Evolutionary conservation across 2,329 filamentous ascomycete genomes (phyloP), one percentile per base, ranked within the genome.

Genomic region (Talaromyces verruculosus): DNA sequence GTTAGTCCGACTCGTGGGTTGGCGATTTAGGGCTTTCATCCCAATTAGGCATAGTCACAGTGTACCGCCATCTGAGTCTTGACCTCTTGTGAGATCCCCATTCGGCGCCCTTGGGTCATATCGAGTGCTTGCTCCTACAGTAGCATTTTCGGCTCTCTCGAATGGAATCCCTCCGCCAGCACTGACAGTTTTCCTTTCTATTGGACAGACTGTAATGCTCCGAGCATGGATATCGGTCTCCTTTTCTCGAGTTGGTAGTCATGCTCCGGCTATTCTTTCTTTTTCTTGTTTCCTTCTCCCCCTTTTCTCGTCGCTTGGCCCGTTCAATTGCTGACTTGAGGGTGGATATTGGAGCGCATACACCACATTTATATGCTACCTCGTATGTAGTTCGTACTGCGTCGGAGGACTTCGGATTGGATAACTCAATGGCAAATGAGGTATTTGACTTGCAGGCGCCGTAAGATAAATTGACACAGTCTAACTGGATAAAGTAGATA

Each of bases 401-500:
- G 11, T 33, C 55, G 55, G 55, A 28, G 35, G n/a, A 59, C 55
- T 43, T 39, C 33, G 55, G 55, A 39, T 59, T 19, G 49, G 49
- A 28, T 35, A n/a, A 55, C 4, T 55, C 51, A 55, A 35, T 37
- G 33, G n/a, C 25, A 19, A 25, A 57, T 39, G 53, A 57, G 33
- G 11, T 37, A 57, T 37, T 57, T 37, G 53, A 37, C 53, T 57
- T 57, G 53, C 51, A 55, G 51, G n/a, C 51, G 51, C 51, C 51
- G 35, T 55, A n/a, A 55, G 53, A 57, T 39, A 37, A 57, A 39
- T 39, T 10, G 33, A 15, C 53, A 35, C 19, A 10, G 53, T 57
- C 53, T 57, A 57, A 57, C 53, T 57, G 53, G 53, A 57, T 57
- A 8, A 22, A 57, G 53, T 37, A 57, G 53, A 57, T 57, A 57